Conservation (phyloP, 1,284 basidiomycete genomes). For the Ceratobasidium sp. region DNA sequence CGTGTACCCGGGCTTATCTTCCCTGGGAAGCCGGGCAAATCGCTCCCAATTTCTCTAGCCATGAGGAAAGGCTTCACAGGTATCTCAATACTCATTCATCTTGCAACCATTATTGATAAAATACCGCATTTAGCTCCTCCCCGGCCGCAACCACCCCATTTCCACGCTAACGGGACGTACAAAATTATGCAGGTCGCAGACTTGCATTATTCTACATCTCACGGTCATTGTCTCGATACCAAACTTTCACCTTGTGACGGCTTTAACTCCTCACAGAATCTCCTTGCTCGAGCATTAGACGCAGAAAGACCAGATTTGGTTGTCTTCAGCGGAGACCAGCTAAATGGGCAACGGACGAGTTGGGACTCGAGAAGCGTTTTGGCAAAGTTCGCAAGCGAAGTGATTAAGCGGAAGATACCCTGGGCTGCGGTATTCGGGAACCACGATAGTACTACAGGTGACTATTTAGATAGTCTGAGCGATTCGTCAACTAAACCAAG, state of each 20-base stretch:
- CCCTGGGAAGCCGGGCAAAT: slow-evolving; percentile 36
- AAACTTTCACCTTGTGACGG: slow-evolving; percentile 63
- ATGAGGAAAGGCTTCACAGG: slow-evolving; percentile 44
- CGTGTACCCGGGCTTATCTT: slow-evolving; percentile 33
- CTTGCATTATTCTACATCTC: slow-evolving; percentile 84
- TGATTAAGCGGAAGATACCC: slow-evolving; percentile 81
- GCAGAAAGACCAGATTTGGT: slow-evolving; percentile 90
- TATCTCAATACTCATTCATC: neutral
- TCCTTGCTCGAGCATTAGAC: slow-evolving; percentile 80
- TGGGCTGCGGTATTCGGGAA: slow-evolving; percentile 96
- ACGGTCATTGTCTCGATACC: slow-evolving; percentile 79
- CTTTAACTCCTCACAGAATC: slow-evolving; percentile 78
- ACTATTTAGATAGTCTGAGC: slow-evolving; percentile 50
- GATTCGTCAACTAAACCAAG: slow-evolving; percentile 64
- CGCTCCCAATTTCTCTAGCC: slow-evolving; percentile 34
- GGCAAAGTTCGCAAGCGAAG: slow-evolving; percentile 85
- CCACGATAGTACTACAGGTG: slow-evolving; percentile 69
- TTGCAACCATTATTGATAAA: neutral
- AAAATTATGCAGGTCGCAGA: slow-evolving; percentile 93
- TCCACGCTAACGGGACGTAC: slow-evolving; percentile 84
- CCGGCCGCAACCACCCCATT: slow-evolving; percentile 78
- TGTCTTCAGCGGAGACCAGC: slow-evolving; percentile 85
- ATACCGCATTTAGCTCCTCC: slow-evolving; percentile 67
- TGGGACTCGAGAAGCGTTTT: slow-evolving; percentile 90
- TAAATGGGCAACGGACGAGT: slow-evolving; percentile 87